Conservation (phyloP, 2,329 filamentous ascomycete genomes). For the Harringtonia aguacate region DNA sequence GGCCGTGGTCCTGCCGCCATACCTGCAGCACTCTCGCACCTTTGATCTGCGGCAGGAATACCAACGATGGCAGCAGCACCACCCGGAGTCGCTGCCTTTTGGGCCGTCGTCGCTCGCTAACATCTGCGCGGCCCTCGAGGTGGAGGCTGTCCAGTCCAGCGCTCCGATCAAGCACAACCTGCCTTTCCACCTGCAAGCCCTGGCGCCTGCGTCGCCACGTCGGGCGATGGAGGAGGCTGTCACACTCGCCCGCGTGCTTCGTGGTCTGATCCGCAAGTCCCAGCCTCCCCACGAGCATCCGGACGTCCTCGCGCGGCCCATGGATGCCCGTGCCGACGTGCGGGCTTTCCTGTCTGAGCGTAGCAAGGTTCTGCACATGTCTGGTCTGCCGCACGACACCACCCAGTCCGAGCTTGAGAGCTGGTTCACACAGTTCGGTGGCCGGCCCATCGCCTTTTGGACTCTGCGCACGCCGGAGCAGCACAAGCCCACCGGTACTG, state of each 20-base stretch:
- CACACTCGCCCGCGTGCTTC: constrained; percentile 83
- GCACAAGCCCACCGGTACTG: constrained; percentile 97
- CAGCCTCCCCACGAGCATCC: constrained; percentile 89
- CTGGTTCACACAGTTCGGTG: constrained; percentile 99
- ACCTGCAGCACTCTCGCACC: constrained; percentile 93
- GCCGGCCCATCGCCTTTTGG: constrained; percentile 97
- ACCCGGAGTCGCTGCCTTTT: constrained; percentile 93
- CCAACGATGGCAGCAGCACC: constrained; percentile 96
- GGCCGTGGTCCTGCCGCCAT: constrained; percentile 89
- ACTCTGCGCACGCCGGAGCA: constrained; percentile 95
- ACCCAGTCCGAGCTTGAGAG: constrained; percentile 98
- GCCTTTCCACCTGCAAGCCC: constrained; percentile 91
- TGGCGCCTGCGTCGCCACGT: constrained; percentile 88
- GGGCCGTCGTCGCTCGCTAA: constrained; percentile 92
- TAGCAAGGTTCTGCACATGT: constrained; percentile 97
- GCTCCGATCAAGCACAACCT: constrained; percentile 98
- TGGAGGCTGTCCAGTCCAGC: constrained; percentile 94
- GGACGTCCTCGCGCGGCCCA: constrained; percentile 86
- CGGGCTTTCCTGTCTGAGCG: constrained; percentile 91
- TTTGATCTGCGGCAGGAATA: constrained; percentile 97
- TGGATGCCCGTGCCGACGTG: constrained; percentile 95
- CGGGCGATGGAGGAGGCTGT: constrained; percentile 97
- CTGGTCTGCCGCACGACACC: constrained; percentile 91
- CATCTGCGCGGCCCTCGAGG: constrained; percentile 95
- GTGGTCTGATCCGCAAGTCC: constrained; percentile 89